A percentile compares a stretch with the other conserved stretches of the same genome.
Conservation (phyloP, 345 rosid species). For the Nephelium lappaceum region DNA sequence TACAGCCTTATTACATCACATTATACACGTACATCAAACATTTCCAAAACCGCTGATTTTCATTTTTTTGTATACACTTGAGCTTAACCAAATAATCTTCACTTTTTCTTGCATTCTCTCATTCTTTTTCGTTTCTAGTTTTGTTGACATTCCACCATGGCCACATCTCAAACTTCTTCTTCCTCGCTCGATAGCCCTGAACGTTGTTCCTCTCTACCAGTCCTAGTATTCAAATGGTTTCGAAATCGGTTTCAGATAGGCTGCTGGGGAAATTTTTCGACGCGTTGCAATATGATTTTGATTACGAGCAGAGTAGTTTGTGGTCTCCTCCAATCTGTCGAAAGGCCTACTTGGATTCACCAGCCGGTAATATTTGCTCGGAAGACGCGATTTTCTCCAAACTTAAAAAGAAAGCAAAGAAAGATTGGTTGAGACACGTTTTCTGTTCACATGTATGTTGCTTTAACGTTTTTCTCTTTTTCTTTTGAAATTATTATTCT, state of each 20-base stretch:
- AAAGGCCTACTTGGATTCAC: conserved; percentile 32
- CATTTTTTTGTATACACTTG: not conserved
- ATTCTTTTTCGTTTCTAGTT: not conserved
- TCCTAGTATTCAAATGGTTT: conserved; percentile 30
- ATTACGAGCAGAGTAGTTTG: conserved; percentile 41
- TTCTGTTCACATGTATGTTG: conserved; percentile 23
- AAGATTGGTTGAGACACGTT: conserved; percentile 9
- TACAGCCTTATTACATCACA: not conserved
- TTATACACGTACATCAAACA: not conserved
- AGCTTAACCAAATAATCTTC: conserved; percentile 8
- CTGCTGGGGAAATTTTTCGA: conserved; percentile 45
- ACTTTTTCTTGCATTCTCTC: not conserved
- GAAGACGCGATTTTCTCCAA: not conserved
- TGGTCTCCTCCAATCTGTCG: conserved; percentile 45
- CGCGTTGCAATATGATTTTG: conserved; percentile 41
- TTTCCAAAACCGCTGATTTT: not conserved
- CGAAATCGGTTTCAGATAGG: conserved; percentile 32
- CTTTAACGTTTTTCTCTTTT: no score
- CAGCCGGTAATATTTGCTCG: conserved; percentile 13
- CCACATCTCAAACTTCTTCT: conserved; percentile 2
- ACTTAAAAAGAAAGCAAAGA: conserved; percentile 25
- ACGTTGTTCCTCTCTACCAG: conserved; percentile 8
- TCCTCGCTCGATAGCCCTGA: not conserved
- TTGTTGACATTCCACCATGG: not conserved
- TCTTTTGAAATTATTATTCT: no score